Conservation (phyloP, 345 rosid species). For the Balakata baccata region DNA sequence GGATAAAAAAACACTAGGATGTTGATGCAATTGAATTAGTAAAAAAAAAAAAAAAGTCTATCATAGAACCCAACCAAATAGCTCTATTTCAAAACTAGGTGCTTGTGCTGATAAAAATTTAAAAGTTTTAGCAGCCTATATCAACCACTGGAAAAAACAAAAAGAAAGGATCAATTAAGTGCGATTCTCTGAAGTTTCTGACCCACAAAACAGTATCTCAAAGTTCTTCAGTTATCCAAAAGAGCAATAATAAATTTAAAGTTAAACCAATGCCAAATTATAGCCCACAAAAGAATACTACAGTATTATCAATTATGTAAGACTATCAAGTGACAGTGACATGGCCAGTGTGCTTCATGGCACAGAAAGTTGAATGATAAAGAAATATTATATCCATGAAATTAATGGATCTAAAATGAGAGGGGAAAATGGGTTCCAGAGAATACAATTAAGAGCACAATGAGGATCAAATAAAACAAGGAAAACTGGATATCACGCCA, state of each 20-base stretch:
- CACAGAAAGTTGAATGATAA: neutral
- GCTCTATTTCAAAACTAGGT: neutral
- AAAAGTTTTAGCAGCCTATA: too few relatives aligned
- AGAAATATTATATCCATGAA: neutral
- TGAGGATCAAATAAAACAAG: neutral
- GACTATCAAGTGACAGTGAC: neutral
- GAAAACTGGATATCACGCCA: neutral
- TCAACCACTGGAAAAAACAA: too few relatives aligned
- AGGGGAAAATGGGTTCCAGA: neutral
- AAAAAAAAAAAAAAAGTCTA: neutral
- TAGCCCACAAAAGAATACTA: neutral
- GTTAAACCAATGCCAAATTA: neutral
- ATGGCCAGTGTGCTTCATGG: neutral
- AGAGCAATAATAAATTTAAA: neutral
- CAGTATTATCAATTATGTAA: neutral
- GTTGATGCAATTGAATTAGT: too few relatives aligned
- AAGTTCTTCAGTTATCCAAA: too few relatives aligned
- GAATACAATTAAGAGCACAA: neutral
- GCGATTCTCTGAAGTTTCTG: neutral
- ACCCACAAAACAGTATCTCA: neutral
- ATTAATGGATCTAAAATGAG: neutral
- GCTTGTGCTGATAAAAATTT: neutral
- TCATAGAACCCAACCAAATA: neutral
- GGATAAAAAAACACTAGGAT: too few relatives aligned
- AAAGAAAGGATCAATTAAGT: neutral